A percentile compares a stretch with the other conserved stretches of the same genome.
phyloP scores from a whole-genome alignment of 148 eudicot species.

The Vaccinium darrowii region DNA sequence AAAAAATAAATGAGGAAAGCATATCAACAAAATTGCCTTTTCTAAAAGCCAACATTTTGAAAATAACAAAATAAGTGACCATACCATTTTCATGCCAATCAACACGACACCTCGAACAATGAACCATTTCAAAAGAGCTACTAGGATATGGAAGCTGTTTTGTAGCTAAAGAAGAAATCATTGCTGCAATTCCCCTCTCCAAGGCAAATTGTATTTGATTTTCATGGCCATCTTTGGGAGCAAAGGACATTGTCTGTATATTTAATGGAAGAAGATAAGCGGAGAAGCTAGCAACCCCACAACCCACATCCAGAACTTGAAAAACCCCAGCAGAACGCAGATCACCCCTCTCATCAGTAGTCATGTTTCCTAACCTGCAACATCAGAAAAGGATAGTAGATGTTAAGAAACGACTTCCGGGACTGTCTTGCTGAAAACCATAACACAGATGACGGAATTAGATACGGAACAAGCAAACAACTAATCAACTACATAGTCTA shows the following conservation, averaged over 20 bases:
- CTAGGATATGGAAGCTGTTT: conserved; percentile 94
- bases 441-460: conserved; percentile 1
- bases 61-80: conserved; percentile 9
- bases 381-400: background rate
- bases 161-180: conserved; percentile 87
- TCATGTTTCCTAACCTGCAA: conserved; percentile 94
- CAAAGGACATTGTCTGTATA: conserved; percentile 93
- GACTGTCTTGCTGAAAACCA: background rate
- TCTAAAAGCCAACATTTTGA: conserved; percentile 2
- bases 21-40: background rate
- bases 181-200: conserved; percentile 89
- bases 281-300: conserved; percentile 98
- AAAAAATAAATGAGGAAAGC: background rate
- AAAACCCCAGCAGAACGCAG: conserved; percentile 75
- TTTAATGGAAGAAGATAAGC: conserved; percentile 78
- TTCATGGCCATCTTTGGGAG: conserved; percentile 97
- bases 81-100: conserved; percentile 93
- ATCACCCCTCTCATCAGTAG: conserved; percentile 75
- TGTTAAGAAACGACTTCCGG: background rate
- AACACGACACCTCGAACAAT: conserved; percentile 95
- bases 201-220: conserved; percentile 97
- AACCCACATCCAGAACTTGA: conserved; percentile 95
- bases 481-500: background rate
- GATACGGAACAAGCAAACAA: background rate
- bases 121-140: conserved; percentile 90